Base-by-base conservation (phyloP, 2,329 filamentous ascomycete genomes). In the Exophiala sideris region DNA sequence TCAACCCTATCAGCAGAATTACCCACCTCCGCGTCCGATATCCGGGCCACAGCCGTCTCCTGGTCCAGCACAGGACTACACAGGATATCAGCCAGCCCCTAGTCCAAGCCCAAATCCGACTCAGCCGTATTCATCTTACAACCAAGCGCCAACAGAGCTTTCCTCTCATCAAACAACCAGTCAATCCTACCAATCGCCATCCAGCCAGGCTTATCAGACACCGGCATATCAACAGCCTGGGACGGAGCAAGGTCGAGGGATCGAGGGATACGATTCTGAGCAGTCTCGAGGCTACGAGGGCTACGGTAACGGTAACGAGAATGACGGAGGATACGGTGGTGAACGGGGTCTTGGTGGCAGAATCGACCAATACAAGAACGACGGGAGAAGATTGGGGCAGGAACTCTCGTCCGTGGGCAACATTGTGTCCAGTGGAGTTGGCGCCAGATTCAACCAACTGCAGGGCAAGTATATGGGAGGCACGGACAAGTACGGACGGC, bases 391-490 rank as follows among this genome's bases (percentile, higher is more conserved):
- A 3, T 39, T 75, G 51, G 66, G 66, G 16, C 65, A 70, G 11
- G 70, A 75, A 33, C 52, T 76, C 42, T 67, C 65, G 8, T 64
- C 67, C 12, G 70, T 73, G 49, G 66, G 71, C 12, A 70, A 68
- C 50, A 62, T 64, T 10, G 65, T 76, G 34, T 71, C 73, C 39
- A 67, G 68, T 16, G 69, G 72, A 50, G 58, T 75, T 11, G 71
- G 70, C 1, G 70, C 70, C 12, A 73, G 74, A 53, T 70, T 75
- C 9, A 73, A 75, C 52, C 72, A 73, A 21, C 73, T 75, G 36
- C 51, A 59, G 47, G 56, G 57, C 46, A 63, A 59, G 41, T 56
- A 62, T 48, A 49, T 57, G 35, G 55, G 56, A 6, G 58, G 46
- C n/a, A 54, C 54, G 3, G 59, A 58, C 29, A 38, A 46, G 33